Percentiles rank a stretch among this genome's conserved stretches.
phyloP scores from a whole-genome alignment of 257 asterid genomes.

The Perilla frutescens region DNA sequence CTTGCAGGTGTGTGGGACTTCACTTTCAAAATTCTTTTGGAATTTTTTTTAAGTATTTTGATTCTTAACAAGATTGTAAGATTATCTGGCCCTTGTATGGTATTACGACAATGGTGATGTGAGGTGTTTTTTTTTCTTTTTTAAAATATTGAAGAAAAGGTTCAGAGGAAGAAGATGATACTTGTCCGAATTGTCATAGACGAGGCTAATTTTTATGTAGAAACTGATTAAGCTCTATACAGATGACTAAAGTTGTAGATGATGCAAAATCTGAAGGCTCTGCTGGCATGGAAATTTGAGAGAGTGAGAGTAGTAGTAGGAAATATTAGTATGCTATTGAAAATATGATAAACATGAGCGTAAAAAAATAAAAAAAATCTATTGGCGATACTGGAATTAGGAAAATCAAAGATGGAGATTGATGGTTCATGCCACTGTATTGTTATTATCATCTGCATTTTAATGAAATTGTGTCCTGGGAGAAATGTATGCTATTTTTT shows the following conservation, averaged over 20 bases:
- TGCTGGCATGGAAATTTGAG: constrained; percentile 5
- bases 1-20: constrained; percentile 4
- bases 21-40: background rate
- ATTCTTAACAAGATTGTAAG: background rate
- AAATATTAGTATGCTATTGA: background rate
- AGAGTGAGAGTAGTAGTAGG: background rate
- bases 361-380: background rate
- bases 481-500: background rate
- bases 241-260: background rate
- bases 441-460: constrained; percentile 9
- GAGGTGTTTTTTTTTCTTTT: background rate
- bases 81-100: constrained; percentile 5
- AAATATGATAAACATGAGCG: constrained; percentile 7
- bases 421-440: background rate
- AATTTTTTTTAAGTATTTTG: constrained; percentile 14
- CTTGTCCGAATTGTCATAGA: background rate
- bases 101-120: background rate
- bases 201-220: background rate
- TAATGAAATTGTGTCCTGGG: background rate
- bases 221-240: background rate
- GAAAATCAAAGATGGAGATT: constrained; percentile 13
- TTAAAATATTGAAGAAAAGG: background rate
- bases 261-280: constrained; percentile 13
- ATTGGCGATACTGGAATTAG: background rate
- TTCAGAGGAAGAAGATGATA: constrained; percentile 6